Evolutionary conservation across 2,329 filamentous ascomycete species (phyloP), one percentile per base, ranked within the genome.

Genomic region (Microcyclospora tardicrescens): DNA sequence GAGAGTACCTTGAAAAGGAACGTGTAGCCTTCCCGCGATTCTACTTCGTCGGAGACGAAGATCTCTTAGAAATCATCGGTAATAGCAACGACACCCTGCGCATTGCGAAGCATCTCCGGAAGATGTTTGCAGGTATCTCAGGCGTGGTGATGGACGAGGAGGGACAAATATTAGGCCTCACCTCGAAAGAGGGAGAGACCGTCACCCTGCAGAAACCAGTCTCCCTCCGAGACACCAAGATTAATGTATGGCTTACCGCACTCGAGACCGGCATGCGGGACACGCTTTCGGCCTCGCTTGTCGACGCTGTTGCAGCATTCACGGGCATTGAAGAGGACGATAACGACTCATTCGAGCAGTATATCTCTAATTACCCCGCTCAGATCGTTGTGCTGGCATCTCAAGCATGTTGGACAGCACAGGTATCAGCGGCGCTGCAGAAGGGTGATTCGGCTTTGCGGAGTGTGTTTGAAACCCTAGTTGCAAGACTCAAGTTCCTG

Each of bases 1-100:
- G 91, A 62, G 91, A 98, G 65, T 99, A 99, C 55, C 77, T 99
- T 28, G 93, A 99, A 63, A 87, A 91, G 55, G 91, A 99, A 64
- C 80, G 91, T 63, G 83, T 96, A 0, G 93, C 89, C 0, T 99
- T 99, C 66, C 91, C 91, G 33, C 79, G 91, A 42, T 99, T 99
- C 69, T 99, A 99, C 67, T 99, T 98, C 53, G 93, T 99, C 40
- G 91, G 91, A 60, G 93, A 99, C 54, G 93, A 99, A 58, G 91
- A 99, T 62, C 68, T 99, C 41, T 72, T 99, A 16, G 91, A 99
- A 61, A 99, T 99, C 65, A 99, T 99, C 48, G 91, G 91, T 58
- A 99, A 99, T 61, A 96, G 89, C 65, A 95, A 95, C 55, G 91
- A 99, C 56, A 94, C 89, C 9, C 67, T 91, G 43, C 86, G 91